phyloP scores from a whole-genome alignment of 345 rosid species.

The Populus euphratica region DNA sequence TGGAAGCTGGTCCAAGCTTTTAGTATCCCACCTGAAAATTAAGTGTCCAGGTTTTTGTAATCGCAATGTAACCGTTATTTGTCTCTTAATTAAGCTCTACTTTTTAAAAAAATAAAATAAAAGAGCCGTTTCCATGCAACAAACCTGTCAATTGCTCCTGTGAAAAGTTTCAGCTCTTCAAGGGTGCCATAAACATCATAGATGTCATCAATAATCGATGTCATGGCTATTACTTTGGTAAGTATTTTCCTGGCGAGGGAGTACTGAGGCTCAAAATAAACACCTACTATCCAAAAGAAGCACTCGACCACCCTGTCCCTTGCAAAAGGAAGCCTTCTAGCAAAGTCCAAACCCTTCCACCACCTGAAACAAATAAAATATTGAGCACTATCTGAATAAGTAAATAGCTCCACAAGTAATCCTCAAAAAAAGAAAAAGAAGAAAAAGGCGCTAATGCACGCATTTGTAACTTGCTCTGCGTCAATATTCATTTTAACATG shows the following conservation, averaged over 20 bases:
- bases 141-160: conserved; percentile 32
- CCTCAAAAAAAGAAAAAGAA: too few species aligned
- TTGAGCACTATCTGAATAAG: neutral
- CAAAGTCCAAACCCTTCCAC: conserved; percentile 36
- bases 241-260: conserved; percentile 9
- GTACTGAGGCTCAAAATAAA: conserved; percentile 29
- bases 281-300: conserved; percentile 37
- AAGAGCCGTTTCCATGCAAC: too few species aligned
- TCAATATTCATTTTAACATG: too few species aligned
- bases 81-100: too few species aligned
- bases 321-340: conserved; percentile 20
- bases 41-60: too few species aligned
- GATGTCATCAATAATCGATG: conserved; percentile 33
- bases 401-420: neutral
- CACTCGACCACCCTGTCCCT: conserved; percentile 41
- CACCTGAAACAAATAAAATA: conserved; percentile 12
- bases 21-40: conserved; percentile 3
- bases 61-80: too few species aligned
- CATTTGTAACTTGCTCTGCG: too few species aligned
- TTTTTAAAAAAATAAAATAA: too few species aligned
- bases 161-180: conserved; percentile 36
- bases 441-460: too few species aligned
- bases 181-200: conserved; percentile 39
- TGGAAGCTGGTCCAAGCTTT: neutral
- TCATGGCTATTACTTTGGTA: conserved; percentile 26